Conservation (phyloP, 192 early-diverging fungal genomes). For the Ambispora gerdemannii region DNA sequence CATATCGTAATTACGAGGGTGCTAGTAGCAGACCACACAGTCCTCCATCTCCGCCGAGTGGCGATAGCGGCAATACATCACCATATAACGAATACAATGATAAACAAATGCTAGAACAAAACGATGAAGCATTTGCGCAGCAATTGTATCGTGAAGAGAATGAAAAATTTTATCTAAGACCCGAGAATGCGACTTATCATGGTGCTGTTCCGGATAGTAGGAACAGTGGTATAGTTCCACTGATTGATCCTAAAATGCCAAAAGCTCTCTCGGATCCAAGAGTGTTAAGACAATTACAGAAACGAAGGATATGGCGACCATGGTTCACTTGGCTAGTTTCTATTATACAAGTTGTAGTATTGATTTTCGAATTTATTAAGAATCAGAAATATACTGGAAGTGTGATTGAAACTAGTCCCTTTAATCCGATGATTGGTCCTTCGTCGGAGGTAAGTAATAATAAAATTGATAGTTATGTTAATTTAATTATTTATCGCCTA, state of each 20-base stretch:
- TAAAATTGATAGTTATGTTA: background rate
- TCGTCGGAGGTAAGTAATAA: slow-evolving; percentile 45
- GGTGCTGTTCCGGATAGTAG: background rate
- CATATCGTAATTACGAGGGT: background rate
- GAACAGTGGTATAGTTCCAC: background rate
- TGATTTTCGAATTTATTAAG: slow-evolving; percentile 51
- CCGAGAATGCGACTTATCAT: background rate
- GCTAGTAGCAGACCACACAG: background rate
- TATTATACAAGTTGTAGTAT: slow-evolving; percentile 40
- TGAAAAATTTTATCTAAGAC: background rate
- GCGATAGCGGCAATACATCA: too few species aligned
- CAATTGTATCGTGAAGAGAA: slow-evolving; percentile 17
- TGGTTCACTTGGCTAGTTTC: slow-evolving; percentile 49
- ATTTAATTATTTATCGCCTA: background rate
- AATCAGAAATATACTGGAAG: slow-evolving; percentile 59
- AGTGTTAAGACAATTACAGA: slow-evolving; percentile 34
- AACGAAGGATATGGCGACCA: slow-evolving; percentile 33
- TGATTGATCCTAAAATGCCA: slow-evolving; percentile 13
- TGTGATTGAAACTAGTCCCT: slow-evolving; percentile 61
- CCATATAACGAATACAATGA: background rate
- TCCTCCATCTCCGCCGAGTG: too few species aligned
- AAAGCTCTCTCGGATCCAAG: slow-evolving; percentile 40
- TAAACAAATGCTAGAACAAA: background rate
- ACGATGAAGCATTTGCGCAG: slow-evolving; percentile 16
- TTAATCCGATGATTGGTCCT: slow-evolving; percentile 86